phyloP scores from a whole-genome alignment of 495 filamentous ascomycete species.

The Podospora conica region DNA sequence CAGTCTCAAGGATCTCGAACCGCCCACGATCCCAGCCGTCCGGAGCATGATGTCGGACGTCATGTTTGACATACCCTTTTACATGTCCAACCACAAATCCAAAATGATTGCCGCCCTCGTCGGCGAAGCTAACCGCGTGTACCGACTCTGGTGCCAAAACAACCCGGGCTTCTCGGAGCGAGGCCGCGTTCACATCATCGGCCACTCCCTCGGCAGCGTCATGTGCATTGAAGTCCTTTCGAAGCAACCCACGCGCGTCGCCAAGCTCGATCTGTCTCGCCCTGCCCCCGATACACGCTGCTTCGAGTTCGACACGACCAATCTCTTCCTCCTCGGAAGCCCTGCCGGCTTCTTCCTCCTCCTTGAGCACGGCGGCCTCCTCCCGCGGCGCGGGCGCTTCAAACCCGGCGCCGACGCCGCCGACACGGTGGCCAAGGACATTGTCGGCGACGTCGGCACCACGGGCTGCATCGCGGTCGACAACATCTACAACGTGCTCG shows the following conservation, averaged over 20 bases:
- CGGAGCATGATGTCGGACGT: conserved; percentile 90
- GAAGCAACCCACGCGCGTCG: conserved; percentile 65
- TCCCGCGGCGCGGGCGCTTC: conserved; percentile 66
- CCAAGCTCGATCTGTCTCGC: conserved; percentile 47
- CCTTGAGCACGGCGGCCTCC: conserved; percentile 72
- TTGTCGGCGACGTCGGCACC: conserved; percentile 67
- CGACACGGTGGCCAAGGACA: conserved; percentile 54
- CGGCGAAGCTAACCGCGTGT: conserved; percentile 89
- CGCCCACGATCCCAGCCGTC: conserved; percentile 80
- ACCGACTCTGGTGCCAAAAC: conserved; percentile 85
- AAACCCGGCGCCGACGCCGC: conserved; percentile 63
- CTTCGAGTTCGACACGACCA: conserved; percentile 87
- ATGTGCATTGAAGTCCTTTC: conserved; percentile 91
- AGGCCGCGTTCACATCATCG: conserved; percentile 86
- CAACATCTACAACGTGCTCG: conserved; percentile 92
- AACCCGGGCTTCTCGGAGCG: conserved; percentile 76
- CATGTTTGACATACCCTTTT: conserved; percentile 96
- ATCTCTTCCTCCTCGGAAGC: conserved; percentile 87
- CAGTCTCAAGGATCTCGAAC: conserved; percentile 82
- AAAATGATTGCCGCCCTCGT: conserved; percentile 90
- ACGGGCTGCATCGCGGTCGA: conserved; percentile 92
- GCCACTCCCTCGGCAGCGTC: conserved; percentile 86
- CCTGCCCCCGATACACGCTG: conserved; percentile 49
- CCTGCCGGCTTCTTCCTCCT: conserved; percentile 90
- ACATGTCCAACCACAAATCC: conserved; percentile 88